Conservation (phyloP, 768 basidiomycete genomes). For the Cubamyces sp. region DNA sequence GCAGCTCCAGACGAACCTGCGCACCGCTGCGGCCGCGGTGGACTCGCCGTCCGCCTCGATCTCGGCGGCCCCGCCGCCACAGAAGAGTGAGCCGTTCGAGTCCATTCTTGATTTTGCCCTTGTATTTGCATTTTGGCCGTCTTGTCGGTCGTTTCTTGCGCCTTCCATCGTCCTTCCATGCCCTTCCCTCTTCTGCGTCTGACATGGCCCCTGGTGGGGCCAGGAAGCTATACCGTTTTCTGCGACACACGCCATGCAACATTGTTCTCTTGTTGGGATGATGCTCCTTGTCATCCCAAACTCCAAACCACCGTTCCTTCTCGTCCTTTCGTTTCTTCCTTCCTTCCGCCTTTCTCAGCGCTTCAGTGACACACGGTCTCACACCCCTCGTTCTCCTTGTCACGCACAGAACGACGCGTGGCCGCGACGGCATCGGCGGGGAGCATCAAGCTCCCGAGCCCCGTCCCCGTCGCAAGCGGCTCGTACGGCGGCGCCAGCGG, state of each 20-base stretch:
- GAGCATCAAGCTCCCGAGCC: conserved; percentile 41
- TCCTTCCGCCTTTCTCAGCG: background rate
- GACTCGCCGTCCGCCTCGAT: conserved; percentile 27
- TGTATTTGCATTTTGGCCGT: background rate
- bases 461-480: conserved; percentile 35
- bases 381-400: background rate
- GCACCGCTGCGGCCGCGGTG: conserved; percentile 38
- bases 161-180: too few relatives aligned
- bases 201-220: too few relatives aligned
- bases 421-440: conserved; percentile 28
- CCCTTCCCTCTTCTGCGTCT: too few relatives aligned
- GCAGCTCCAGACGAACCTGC: conserved; percentile 45
- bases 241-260: background rate
- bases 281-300: background rate
- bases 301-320: background rate
- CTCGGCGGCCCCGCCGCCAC: conserved; percentile 24
- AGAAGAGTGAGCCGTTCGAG: conserved; percentile 22
- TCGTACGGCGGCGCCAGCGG: conserved; percentile 22
- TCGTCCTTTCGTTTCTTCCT: background rate
- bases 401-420: conserved; percentile 28
- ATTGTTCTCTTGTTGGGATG: background rate
- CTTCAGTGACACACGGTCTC: background rate
- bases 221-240: too few relatives aligned
- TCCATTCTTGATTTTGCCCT: background rate
- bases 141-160: background rate